A percentile compares a stretch with the other conserved stretches of the same genome.
These are phyloP conservation scores for Trichoderma polysporum DNA, from an alignment of 2,329 filamentous ascomycete genomes.

Conservation along the genomic window DNA sequence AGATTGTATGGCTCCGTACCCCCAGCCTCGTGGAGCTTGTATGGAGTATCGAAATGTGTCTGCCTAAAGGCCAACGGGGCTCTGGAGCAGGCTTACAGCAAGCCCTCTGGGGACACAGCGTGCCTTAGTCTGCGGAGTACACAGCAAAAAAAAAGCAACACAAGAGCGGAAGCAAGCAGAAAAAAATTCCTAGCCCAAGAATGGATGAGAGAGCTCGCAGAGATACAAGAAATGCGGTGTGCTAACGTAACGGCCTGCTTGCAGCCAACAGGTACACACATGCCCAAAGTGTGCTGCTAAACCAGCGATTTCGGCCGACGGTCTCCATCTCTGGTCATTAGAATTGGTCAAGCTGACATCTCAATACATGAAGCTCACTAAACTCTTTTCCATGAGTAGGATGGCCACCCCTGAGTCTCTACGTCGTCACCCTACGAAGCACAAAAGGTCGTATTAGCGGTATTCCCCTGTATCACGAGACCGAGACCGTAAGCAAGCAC, in stretches of 20 bases:
- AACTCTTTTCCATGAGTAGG: not conserved
- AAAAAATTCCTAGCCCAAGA: not conserved
- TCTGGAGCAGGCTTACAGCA: constrained; percentile 7
- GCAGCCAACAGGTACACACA: not conserved
- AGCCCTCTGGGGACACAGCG: constrained; percentile 15
- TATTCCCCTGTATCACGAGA: not conserved
- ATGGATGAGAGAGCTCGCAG: not conserved
- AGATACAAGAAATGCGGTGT: constrained; percentile 11
- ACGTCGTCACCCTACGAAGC: not conserved
- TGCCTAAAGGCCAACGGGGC: constrained; percentile 20
- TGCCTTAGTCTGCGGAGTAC: not conserved
- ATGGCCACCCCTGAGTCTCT: constrained; percentile 14
- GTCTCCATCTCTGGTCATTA: not conserved
- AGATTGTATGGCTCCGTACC: not conserved
- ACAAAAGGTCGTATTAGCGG: not conserved
- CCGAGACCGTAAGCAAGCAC: not conserved
- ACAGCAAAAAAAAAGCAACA: not conserved
- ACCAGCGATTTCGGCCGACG: constrained; percentile 6
- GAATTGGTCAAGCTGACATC: not conserved
- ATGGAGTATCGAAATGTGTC: constrained; percentile 18
- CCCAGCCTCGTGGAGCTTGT: constrained; percentile 16
- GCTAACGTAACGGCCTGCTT: constrained; percentile 12
- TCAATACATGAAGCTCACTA: not conserved
- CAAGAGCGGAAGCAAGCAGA: not conserved
- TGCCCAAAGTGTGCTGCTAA: not conserved